These are phyloP conservation scores for Neopestalotiopsis rosae DNA, from an alignment of 2,329 filamentous ascomycete genomes.

Conservation along the genomic window DNA sequence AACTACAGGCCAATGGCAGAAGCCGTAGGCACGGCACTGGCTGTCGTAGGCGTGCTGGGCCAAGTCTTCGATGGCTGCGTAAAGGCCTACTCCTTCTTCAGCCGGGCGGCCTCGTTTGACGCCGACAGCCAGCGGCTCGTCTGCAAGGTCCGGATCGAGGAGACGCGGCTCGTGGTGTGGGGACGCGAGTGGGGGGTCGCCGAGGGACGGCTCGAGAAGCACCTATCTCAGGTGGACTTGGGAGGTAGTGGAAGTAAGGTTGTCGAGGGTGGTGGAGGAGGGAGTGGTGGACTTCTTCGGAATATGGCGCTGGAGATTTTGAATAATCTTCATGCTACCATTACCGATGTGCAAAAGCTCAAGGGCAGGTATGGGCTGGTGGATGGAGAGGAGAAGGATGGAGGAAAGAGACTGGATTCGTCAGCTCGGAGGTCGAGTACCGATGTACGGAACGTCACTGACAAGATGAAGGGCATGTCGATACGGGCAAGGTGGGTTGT, in stretches of 20 bases:
- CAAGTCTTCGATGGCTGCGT: constrained; percentile 54
- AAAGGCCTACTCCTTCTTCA: constrained; percentile 51
- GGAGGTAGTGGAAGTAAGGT: constrained; percentile 24
- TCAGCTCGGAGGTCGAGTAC: constrained; percentile 11
- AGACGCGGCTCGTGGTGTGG: constrained; percentile 54
- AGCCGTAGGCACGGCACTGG: constrained; percentile 47
- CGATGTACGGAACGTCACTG: constrained; percentile 28
- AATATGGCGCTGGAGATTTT: constrained; percentile 47
- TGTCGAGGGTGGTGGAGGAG: constrained; percentile 30
- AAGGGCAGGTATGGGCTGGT: constrained; percentile 47
- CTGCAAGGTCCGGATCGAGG: constrained; percentile 55
- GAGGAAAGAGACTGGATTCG: constrained; percentile 11
- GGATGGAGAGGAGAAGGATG: constrained; percentile 26
- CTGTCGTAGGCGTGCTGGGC: constrained; percentile 49
- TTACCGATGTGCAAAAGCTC: constrained; percentile 49
- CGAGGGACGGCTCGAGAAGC: constrained; percentile 49
- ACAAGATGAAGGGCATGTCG: constrained; percentile 40
- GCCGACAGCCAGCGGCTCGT: constrained; percentile 47
- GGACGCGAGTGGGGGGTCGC: constrained; percentile 53
- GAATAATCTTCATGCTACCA: constrained; percentile 47
- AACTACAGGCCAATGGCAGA: constrained; percentile 39
- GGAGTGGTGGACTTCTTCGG: constrained; percentile 37
- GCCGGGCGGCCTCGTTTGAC: constrained; percentile 47
- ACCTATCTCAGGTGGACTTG: constrained; percentile 40
- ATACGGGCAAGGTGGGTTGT: constrained; percentile 51